Base-by-base conservation (phyloP, 2,329 filamentous ascomycete genomes). In the Diplodia intermedia region DNA sequence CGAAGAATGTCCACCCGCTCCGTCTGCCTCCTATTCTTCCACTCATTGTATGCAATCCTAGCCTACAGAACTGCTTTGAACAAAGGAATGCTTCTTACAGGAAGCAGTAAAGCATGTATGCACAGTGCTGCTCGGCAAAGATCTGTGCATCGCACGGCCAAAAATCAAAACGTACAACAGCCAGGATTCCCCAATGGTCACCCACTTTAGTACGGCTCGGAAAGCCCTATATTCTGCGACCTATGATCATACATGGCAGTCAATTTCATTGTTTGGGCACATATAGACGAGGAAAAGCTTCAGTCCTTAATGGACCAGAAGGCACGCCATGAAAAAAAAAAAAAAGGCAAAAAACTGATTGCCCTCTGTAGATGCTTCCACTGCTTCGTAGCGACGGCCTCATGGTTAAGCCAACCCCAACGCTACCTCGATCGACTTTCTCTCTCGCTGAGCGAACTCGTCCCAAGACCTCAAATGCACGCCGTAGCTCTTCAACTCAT, bases 381-480 rank as follows among this genome's bases (percentile, higher is more conserved):
- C 11, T 38, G 26, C 26, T 26, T 26, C 26, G 26, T 26, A 29
- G 50, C 43, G 18, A 29, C 49, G 20, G 49, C 12, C 11, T 3
- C 49, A 29, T 4, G 20, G 3, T 55, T 14, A 60, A 7, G 56
- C 56, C 31, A 66, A 54, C 4, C 63, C 63, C 18, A 66, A 20
- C 12, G 33, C 63, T 14, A 20, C 36, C 63, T 66, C 63, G 31
- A 66, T 29, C 18, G 23, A 36, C 36, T 36, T 31, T 15, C 20
- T 53, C 7, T 66, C 18, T 33, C 36, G 26, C 47, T 38, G 6
- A 3, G 23, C 63, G 55, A 66, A 66, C 14, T 56, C 50, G 20
- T 66, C 63, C 63, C 63, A 66, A 3, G 63, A 23, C 12, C 47
- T 23, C 36, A 55, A 11, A 11, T 18, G 23, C 15, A 66, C 20